Evolutionary conservation across 495 filamentous ascomycete genomes (phyloP).

Genomic region (Neurospora tetraspora): DNA sequence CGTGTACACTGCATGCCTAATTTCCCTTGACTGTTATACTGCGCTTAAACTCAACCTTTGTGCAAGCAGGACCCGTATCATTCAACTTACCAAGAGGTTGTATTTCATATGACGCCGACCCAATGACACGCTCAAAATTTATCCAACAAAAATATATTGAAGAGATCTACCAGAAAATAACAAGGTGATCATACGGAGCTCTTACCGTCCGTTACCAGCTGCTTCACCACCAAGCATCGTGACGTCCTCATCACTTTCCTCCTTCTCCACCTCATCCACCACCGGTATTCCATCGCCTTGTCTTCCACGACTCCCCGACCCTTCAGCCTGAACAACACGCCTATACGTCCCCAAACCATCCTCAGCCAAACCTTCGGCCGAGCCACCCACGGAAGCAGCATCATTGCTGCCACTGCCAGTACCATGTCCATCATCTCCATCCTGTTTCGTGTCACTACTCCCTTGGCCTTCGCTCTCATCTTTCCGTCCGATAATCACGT

Average conservation of each 20-base stretch:
- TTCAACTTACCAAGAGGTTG: not conserved
- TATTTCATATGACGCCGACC: not conserved
- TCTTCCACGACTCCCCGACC: not conserved
- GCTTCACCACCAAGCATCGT: not conserved
- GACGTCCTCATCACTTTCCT: not conserved
- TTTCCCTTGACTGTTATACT: not conserved
- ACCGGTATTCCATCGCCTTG: not conserved
- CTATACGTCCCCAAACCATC: not conserved
- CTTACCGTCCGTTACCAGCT: not conserved
- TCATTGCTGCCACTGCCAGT: not conserved
- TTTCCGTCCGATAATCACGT: conserved; percentile 79
- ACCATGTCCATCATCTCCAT: not conserved
- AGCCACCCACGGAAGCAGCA: not conserved
- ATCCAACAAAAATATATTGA: not conserved
- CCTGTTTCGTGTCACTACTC: not conserved
- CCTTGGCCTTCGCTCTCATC: conserved; percentile 40
- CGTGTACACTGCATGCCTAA: not conserved
- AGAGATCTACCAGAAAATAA: not conserved
- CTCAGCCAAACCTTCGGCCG: not conserved
- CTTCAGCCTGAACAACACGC: not conserved
- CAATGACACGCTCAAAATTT: not conserved
- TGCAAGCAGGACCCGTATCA: not conserved
- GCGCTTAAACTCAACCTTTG: too few relatives aligned
- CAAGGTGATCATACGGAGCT: not conserved
- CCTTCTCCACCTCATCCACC: not conserved